These are phyloP conservation scores for Nakaseomyces delphensis DNA, from an alignment of 1,139 yeast species.

Conservation along the genomic window DNA sequence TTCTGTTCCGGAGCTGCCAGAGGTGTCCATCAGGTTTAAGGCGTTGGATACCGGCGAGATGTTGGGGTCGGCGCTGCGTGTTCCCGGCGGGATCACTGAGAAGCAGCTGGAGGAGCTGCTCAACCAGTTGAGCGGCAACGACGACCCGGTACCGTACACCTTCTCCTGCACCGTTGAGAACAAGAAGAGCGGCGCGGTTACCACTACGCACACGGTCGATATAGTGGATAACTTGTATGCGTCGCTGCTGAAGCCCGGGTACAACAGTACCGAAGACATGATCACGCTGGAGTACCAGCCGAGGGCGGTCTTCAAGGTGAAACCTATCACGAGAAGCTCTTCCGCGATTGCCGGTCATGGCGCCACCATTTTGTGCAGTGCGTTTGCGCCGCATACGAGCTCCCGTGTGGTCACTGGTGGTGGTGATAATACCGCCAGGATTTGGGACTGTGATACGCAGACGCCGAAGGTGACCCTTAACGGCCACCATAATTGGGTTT, in stretches of 20 bases:
- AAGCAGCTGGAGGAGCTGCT: conserved; percentile 80
- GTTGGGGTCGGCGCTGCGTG: conserved; percentile 77
- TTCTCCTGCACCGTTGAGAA: conserved; percentile 52
- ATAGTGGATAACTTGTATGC: conserved; percentile 67
- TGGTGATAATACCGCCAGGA: conserved; percentile 94
- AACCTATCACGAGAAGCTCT: conserved; percentile 81
- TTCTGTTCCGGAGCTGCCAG: conserved; percentile 66
- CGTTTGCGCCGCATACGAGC: conserved; percentile 86
- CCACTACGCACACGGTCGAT: conserved; percentile 44
- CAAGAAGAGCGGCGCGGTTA: conserved; percentile 34
- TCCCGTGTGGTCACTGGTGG: conserved; percentile 90
- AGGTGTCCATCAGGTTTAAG: conserved; percentile 80
- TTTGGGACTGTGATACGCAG: conserved; percentile 96
- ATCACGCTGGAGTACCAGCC: conserved; percentile 89
- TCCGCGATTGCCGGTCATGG: conserved; percentile 96
- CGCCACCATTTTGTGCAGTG: conserved; percentile 81
- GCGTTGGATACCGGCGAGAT: conserved; percentile 92
- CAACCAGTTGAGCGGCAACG: conserved; percentile 62
- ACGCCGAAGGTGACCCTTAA: conserved; percentile 73
- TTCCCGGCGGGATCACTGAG: conserved; percentile 83
- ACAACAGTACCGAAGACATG: conserved; percentile 87
- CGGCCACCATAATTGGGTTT: conserved; percentile 92
- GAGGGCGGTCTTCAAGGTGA: conserved; percentile 87
- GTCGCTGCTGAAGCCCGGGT: conserved; percentile 76
- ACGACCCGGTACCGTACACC: conserved; percentile 85